Evolutionary conservation across 179 eudicot species (phyloP), one percentile per base, ranked within the genome.

Genomic region (Corrigiola litoralis): DNA sequence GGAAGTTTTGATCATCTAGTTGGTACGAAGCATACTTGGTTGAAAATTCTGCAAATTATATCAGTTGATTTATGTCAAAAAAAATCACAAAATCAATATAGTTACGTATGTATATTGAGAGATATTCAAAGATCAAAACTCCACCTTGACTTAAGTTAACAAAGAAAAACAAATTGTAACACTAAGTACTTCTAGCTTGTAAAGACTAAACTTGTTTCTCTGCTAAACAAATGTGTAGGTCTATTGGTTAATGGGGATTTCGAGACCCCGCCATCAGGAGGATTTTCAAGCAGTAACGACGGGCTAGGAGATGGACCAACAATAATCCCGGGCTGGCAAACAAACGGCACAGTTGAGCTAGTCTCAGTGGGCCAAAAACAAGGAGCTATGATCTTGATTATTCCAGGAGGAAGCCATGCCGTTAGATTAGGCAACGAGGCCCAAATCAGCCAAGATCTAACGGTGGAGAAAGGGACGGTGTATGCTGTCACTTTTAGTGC

Each of bases 351-450:
- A 0, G 96, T 95, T 2, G 99, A 95, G 76, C 69, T 91, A 4
- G 81, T 95, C 10, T 84, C 84, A n/a, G 78, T 97, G 0, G 99
- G 99, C 25, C 88, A 95, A 62, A 91, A 86, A 58, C 97, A 95
- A 68, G 99, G 99, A 0, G 99, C 91, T 3, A 95, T 95, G 99
- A 87, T 95, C 85, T 78, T 95, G 49, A 91, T 95, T 55, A 92
- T 95, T 32, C 99, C 99, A 0, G 80, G 75, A 16, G 85, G 82
- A 34, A 76, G 71, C 10, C 99, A 91, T 61, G 97, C 97, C 1
- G 86, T 86, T 41, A 73, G 99, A 49, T 79, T 95, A 12, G 96
- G 99, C 32, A 95, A 95, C 59, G 97, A 95, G 60, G 99, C 99
- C 1, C 86, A 88, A 63, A 88, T 95, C 60, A 82, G 88, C 72